Conservation (phyloP, 176 grass and related monocot genomes). For the Chloris gayana region DNA sequence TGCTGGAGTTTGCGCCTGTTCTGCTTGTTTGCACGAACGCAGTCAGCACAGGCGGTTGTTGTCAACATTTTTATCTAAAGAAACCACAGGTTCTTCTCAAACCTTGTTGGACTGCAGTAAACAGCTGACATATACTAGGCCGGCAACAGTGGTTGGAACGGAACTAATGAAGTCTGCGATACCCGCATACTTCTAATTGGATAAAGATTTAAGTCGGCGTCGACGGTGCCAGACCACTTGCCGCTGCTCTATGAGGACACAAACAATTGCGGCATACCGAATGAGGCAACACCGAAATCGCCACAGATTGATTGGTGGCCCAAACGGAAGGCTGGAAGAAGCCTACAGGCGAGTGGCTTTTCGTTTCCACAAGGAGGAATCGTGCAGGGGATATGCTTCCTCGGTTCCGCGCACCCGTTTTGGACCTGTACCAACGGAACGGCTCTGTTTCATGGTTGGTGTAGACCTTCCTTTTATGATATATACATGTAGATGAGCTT, state of each 20-base stretch:
- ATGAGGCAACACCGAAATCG: background rate
- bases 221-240: background rate
- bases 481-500: background rate
- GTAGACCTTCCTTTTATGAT: no score
- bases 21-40: no score
- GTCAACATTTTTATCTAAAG: no score
- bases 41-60: no score
- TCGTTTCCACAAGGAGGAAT: background rate
- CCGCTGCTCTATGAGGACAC: background rate
- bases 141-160: no score
- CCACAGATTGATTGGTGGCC: background rate
- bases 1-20: no score
- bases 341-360: background rate
- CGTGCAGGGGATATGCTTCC: background rate
- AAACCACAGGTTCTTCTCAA: no score
- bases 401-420: background rate
- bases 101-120: background rate
- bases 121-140: no score
- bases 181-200: no score
- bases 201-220: background rate
- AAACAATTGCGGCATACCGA: background rate
- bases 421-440: background rate
- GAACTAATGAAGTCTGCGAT: no score
- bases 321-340: background rate
- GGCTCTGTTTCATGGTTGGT: background rate